Conservation (phyloP, 805 yeast genomes). For the Wickerhamiella spandovensis region DNA sequence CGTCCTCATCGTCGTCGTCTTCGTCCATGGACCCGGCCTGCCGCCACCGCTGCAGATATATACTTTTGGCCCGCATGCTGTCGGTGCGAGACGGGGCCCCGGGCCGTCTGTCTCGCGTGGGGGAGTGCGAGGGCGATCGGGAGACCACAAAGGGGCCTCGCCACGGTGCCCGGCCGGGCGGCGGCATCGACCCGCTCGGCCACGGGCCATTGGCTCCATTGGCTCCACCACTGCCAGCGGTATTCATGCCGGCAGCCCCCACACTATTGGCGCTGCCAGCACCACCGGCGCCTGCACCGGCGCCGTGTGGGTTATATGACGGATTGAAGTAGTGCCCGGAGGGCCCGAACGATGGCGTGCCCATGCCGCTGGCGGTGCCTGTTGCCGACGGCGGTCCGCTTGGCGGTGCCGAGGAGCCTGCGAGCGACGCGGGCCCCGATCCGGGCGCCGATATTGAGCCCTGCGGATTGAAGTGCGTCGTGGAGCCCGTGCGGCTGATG, state of each 20-base stretch:
- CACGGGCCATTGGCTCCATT: neutral
- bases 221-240: too few relatives aligned
- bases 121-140: neutral
- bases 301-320: too few relatives aligned
- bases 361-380: neutral
- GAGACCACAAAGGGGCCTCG: conserved; percentile 1
- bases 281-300: too few relatives aligned
- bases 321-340: too few relatives aligned
- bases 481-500: neutral
- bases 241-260: too few relatives aligned
- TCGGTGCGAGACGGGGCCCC: conserved; percentile 9
- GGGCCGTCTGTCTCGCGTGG: neutral
- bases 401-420: neutral
- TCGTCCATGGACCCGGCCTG: conserved; percentile 16
- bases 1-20: conserved; percentile 30
- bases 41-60: conserved; percentile 19
- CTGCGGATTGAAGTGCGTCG: too few relatives aligned
- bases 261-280: too few relatives aligned
- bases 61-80: conserved; percentile 17
- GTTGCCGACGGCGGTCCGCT: neutral
- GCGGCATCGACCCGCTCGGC: neutral
- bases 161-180: neutral
- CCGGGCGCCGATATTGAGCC: neutral
- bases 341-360: too few relatives aligned
- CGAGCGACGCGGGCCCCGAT: neutral